phyloP scores from a whole-genome alignment of 352 stramenopile genomes.

The Pythium catenulatum region DNA sequence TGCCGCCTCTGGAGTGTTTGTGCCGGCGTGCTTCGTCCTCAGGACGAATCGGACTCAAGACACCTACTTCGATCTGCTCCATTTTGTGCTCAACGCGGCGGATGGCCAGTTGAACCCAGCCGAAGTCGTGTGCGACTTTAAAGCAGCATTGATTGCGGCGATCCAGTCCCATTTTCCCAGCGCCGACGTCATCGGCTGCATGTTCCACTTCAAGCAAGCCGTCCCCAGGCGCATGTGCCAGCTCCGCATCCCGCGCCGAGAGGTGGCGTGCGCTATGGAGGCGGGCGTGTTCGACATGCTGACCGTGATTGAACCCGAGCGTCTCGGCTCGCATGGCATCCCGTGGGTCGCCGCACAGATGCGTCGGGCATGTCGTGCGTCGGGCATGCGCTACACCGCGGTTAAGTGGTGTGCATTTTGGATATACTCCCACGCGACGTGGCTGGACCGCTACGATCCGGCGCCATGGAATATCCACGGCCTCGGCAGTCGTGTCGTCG shows the following conservation, averaged over 20 bases:
- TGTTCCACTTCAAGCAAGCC: constrained; percentile 57
- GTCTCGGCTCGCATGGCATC: neutral
- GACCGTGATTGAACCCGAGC: neutral
- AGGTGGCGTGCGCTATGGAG: neutral
- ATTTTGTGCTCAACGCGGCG: neutral
- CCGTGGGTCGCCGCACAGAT: neutral
- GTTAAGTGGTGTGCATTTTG: constrained; percentile 26
- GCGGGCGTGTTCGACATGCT: neutral
- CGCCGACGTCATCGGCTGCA: constrained; percentile 19
- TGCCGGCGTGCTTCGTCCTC: constrained; percentile 50
- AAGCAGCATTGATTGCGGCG: constrained; percentile 19
- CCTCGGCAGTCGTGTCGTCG: neutral
- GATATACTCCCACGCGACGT: constrained; percentile 47
- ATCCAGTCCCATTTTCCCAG: constrained; percentile 20
- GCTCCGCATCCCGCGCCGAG: neutral
- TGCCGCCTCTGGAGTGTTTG: neutral
- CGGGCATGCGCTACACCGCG: neutral
- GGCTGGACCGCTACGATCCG: constrained; percentile 23
- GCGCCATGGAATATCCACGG: constrained; percentile 40
- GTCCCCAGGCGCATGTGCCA: neutral
- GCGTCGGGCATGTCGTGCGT: neutral
- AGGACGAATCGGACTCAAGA: constrained; percentile 20
- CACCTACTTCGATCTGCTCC: constrained; percentile 40
- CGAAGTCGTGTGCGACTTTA: constrained; percentile 37
- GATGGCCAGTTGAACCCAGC: constrained; percentile 14